These are phyloP conservation scores for Cyberlindnera maritima DNA, from an alignment of 805 yeast genomes.

Conservation along the genomic window DNA sequence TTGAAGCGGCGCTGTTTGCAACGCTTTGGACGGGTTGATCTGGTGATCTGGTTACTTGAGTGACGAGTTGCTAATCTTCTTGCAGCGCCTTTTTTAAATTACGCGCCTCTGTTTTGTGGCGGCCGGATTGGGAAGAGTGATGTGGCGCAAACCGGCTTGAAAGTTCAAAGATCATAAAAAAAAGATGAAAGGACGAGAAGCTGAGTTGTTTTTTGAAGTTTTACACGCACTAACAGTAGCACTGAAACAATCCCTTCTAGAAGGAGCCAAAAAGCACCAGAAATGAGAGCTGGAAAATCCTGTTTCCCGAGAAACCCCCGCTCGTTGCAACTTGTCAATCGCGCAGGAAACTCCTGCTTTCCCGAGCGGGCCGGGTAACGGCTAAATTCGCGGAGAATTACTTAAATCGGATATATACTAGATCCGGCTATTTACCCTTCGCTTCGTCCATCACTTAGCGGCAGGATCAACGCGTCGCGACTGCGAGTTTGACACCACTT, in stretches of 20 bases:
- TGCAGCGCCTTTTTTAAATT: neutral
- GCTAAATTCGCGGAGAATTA: neutral
- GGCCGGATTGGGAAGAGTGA: neutral
- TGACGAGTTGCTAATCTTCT: neutral
- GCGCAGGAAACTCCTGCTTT: neutral
- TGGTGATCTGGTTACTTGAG: constrained; percentile 1
- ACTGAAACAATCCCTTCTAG: too few relatives aligned
- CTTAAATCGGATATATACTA: too few relatives aligned
- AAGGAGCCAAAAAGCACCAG: too few relatives aligned
- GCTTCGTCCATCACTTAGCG: constrained; percentile 28
- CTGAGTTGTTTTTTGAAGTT: too few relatives aligned
- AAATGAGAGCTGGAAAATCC: too few relatives aligned
- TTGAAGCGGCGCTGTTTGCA: neutral
- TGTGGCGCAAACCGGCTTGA: neutral
- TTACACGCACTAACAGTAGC: too few relatives aligned
- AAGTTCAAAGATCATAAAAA: too few relatives aligned
- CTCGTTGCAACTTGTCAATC: too few relatives aligned
- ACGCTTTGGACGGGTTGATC: neutral
- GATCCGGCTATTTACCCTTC: constrained; percentile 11
- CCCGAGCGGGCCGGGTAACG: constrained; percentile 1
- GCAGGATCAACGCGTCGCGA: constrained; percentile 11
- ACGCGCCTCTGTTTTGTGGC: constrained; percentile 1
- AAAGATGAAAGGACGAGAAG: too few relatives aligned
- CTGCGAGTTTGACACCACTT: constrained; percentile 5
- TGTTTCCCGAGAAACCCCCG: too few relatives aligned